A percentile compares a stretch with the other conserved stretches of the same genome.
Evolutionary conservation across 352 stramenopile species (phyloP).

Genomic region (Phytophthora pistaciae): DNA sequence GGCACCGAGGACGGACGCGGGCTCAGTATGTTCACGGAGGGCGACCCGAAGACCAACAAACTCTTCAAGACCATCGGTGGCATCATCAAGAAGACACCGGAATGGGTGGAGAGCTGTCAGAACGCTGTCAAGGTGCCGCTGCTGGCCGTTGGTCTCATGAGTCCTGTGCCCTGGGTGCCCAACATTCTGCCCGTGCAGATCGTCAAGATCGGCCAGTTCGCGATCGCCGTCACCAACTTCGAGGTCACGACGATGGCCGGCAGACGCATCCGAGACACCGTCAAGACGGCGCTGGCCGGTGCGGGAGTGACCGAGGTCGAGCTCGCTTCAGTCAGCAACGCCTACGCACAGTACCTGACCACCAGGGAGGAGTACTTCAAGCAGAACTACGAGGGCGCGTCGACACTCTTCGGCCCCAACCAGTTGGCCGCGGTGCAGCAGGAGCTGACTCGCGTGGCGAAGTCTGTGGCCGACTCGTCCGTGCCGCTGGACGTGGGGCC

Average conservation of each 20-base stretch:
- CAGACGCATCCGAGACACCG: no score
- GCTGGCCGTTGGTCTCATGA: slow-evolving; percentile 42
- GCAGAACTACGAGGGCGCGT: no score
- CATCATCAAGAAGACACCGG: slow-evolving; percentile 35
- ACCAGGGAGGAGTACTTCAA: no score
- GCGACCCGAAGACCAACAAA: slow-evolving; percentile 41
- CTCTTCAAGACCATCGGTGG: slow-evolving; percentile 32
- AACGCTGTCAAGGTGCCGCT: slow-evolving; percentile 45
- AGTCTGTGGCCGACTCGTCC: no score
- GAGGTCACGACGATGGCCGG: slow-evolving; percentile 62
- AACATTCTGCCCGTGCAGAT: slow-evolving; percentile 49
- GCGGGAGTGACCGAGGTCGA: no score
- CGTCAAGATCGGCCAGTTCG: slow-evolving; percentile 27
- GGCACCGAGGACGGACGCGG: slow-evolving; percentile 57
- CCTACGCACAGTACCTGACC: no score
- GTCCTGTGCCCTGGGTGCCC: slow-evolving; percentile 48
- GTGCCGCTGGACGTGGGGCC: no score
- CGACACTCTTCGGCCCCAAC: no score
- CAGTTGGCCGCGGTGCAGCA: no score
- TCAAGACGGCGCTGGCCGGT: no score
- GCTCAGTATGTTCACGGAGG: slow-evolving; percentile 43
- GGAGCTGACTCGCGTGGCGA: no score
- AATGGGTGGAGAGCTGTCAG: slow-evolving; percentile 50
- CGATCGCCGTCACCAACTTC: slow-evolving; percentile 53
- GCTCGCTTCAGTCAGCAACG: no score